Evolutionary conservation across 352 stramenopile genomes (phyloP).

Genomic region (Phytopythium chamaehyphon): DNA sequence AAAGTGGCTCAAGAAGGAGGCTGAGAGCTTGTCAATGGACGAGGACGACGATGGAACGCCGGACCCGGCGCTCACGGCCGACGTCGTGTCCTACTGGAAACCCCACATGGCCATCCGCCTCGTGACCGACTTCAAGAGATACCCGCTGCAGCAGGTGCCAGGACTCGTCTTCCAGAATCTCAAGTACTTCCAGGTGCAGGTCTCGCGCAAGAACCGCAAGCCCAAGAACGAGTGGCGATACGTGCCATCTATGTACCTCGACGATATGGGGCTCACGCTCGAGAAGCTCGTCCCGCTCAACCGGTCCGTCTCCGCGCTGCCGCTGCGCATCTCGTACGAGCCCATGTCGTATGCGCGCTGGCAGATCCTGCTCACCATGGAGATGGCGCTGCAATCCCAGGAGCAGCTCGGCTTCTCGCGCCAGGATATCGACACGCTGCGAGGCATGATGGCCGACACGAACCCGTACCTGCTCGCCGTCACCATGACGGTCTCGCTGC

Average conservation of each 20-base stretch:
- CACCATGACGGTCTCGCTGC: conserved; percentile 93
- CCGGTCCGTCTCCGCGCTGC: conserved; percentile 40
- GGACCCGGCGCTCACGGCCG: conserved; percentile 25
- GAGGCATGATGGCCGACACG: conserved; percentile 91
- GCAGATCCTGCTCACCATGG: conserved; percentile 77
- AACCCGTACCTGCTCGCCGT: conserved; percentile 94
- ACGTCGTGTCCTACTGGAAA: conserved; percentile 73
- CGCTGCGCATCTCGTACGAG: conserved; percentile 67
- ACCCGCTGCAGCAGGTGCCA: conserved; percentile 63
- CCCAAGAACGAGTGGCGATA: conserved; percentile 51
- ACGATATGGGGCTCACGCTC: conserved; percentile 66
- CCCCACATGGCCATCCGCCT: conserved; percentile 62
- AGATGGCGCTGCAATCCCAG: conserved; percentile 51
- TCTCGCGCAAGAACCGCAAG: conserved; percentile 13
- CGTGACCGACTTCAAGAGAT: conserved; percentile 71
- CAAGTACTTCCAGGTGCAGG: conserved; percentile 47
- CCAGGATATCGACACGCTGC: conserved; percentile 85
- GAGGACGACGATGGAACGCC: conserved; percentile 5
- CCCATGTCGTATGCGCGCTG: conserved; percentile 75
- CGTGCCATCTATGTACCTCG: conserved; percentile 69
- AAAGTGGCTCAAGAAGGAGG: conserved; percentile 16
- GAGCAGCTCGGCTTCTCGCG: conserved; percentile 55
- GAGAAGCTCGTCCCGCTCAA: conserved; percentile 74
- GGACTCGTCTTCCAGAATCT: conserved; percentile 68
- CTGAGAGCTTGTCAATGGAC: conserved; percentile 1